phyloP scores from a whole-genome alignment of 257 asterid genomes.

The Nicotiana sylvestris region DNA sequence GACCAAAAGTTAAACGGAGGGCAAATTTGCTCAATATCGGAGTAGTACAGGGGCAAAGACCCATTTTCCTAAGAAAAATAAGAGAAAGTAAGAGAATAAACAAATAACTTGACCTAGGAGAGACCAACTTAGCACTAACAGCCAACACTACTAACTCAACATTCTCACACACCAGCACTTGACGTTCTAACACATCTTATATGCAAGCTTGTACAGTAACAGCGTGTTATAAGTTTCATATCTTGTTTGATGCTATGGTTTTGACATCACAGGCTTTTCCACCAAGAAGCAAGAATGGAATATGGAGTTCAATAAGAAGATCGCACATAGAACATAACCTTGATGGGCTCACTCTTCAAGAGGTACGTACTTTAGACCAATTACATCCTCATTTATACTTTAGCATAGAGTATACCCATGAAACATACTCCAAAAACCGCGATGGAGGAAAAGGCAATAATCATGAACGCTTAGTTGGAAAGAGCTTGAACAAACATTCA shows the following conservation, averaged over 20 bases:
- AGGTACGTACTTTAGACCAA: conserved; percentile 20
- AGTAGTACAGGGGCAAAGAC: no score
- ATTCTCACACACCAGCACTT: no score
- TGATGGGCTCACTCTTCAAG: conserved; percentile 38
- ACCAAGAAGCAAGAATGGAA: conserved; percentile 34
- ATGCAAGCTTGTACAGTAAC: not conserved
- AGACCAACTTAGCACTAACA: no score
- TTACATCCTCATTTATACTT: not conserved
- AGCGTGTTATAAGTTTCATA: not conserved
- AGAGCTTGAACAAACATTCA: not conserved
- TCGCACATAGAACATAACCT: conserved; percentile 38
- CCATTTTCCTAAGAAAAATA: no score
- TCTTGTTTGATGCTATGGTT: not conserved
- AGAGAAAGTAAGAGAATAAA: no score
- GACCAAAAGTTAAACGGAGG: no score
- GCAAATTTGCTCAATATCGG: no score
- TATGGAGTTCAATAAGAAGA: conserved; percentile 28
- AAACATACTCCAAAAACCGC: not conserved
- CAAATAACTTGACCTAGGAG: no score
- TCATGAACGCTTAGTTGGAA: not conserved
- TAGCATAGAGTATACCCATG: not conserved
- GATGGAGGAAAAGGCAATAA: not conserved
- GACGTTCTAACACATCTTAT: no score
- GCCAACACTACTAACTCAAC: no score
- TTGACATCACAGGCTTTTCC: conserved; percentile 34